A percentile compares a stretch with the other conserved stretches of the same genome.
These are phyloP conservation scores for Backusella morwellensis DNA, from an alignment of 192 early-diverging fungal species.

Conservation along the genomic window DNA sequence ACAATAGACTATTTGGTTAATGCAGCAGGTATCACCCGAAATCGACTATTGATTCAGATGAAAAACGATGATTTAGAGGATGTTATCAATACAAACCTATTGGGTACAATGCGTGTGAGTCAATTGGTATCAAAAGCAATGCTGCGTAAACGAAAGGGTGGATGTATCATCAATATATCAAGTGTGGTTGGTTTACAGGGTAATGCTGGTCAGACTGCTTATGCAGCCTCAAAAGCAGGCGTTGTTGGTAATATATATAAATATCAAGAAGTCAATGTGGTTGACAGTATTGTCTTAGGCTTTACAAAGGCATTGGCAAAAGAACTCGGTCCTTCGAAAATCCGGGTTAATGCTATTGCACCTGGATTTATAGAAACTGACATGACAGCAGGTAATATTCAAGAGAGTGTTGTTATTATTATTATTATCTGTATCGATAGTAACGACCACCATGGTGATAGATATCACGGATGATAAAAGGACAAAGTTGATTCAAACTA, in stretches of 20 bases:
- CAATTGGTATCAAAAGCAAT: slow-evolving; percentile 55
- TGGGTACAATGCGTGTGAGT: slow-evolving; percentile 66
- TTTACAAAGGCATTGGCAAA: slow-evolving; percentile 82
- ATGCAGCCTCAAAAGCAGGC: slow-evolving; percentile 86
- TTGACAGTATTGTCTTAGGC: slow-evolving; percentile 37
- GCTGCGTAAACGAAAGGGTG: slow-evolving; percentile 56
- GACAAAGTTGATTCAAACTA: slow-evolving; percentile 40
- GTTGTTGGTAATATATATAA: slow-evolving; percentile 56
- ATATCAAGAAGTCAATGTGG: neutral
- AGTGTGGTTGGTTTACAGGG: slow-evolving; percentile 77
- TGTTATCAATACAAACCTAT: slow-evolving; percentile 66
- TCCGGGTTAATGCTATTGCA: slow-evolving; percentile 81
- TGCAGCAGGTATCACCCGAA: slow-evolving; percentile 58
- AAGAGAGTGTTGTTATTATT: too few species aligned
- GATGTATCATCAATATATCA: slow-evolving; percentile 83
- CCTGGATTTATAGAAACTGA: slow-evolving; percentile 88
- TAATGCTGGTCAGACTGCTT: slow-evolving; percentile 70
- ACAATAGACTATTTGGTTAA: slow-evolving; percentile 43
- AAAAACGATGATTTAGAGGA: slow-evolving; percentile 44
- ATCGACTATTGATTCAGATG: slow-evolving; percentile 50
- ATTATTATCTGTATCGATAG: neutral
- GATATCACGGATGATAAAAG: slow-evolving; percentile 36
- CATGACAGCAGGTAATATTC: slow-evolving; percentile 58
- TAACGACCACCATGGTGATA: neutral
- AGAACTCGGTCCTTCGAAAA: slow-evolving; percentile 68